Conservation (phyloP, 2,329 filamentous ascomycete genomes). For the Colletotrichum graminicola region DNA sequence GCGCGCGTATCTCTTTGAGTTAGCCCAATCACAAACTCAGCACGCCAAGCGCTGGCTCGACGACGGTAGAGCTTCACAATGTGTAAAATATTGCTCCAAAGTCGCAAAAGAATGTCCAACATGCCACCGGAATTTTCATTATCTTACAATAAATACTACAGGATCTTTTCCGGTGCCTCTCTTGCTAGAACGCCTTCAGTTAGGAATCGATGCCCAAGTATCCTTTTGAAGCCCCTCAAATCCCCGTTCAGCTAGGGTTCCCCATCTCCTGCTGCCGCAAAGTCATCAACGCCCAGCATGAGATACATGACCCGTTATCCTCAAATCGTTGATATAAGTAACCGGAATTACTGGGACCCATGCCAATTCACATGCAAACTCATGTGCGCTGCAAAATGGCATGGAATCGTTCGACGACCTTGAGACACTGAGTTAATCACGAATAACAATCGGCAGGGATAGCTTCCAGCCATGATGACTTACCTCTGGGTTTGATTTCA, state of each 20-base stretch:
- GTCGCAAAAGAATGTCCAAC: conserved; percentile 17
- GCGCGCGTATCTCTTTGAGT: conserved; percentile 19
- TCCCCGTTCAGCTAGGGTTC: not conserved
- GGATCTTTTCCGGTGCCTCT: conserved; percentile 4
- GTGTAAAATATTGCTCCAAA: not conserved
- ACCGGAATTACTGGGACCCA: not conserved
- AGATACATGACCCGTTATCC: not conserved
- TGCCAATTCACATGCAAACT: not conserved
- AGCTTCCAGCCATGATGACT: conserved; percentile 44
- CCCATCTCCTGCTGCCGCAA: not conserved
- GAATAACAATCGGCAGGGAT: not conserved
- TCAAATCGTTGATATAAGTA: not conserved
- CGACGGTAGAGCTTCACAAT: not conserved
- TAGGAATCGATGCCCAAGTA: conserved; percentile 4
- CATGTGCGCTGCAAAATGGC: conserved; percentile 34
- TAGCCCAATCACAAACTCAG: not conserved
- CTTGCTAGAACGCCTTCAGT: conserved; percentile 19
- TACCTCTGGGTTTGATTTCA: conserved; percentile 91
- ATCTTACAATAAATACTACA: conserved; percentile 37
- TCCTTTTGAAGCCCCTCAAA: conserved; percentile 3
- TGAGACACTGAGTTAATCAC: not conserved
- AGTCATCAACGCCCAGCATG: not conserved
- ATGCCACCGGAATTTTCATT: conserved; percentile 17
- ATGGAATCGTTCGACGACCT: conserved; percentile 43
- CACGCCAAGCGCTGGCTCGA: not conserved